Evolutionary conservation across 2,329 filamentous ascomycete genomes (phyloP), one percentile per base, ranked within the genome.

Genomic region (Tolypocladium sp.): DNA sequence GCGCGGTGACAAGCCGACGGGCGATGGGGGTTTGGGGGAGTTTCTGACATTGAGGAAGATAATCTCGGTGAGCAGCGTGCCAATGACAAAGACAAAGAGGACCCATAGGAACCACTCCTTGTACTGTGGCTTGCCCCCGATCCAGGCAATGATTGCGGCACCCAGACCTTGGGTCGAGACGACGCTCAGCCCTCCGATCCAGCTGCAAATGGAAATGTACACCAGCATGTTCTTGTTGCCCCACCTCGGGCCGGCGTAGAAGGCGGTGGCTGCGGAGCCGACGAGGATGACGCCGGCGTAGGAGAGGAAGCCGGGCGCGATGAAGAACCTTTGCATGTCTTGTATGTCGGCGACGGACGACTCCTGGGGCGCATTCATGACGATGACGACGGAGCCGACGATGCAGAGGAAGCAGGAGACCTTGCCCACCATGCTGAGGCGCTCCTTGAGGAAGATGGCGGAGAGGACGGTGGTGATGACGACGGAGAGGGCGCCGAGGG

Each of bases 101-200:
- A 97, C 87, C 74, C 96, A 99, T 44, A 96, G 76, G 70, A 99
- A 99, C 93, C 93, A 97, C 71, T 97, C 86, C 72, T 97, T 96
- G 75, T 96, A 97, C 79, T 99, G 92, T 2, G 87, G 82, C 56
- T 86, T 85, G 20, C 93, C 94, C 22, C 83, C 82, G 61, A 88
- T 88, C 77, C 96, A 92, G 0, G 93, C 90, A 58, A 97, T 83
- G 63, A 99, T 92, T 22, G 93, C 93, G 58, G 93, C 86, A 57
- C 94, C 94, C 51, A 99, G 76, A 22, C 94, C 94, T 74, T 97
- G 93, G 3, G 92, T 97, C 20, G 91, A 89, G 58, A 97, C 94
- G 10, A 97, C 94, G 74, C 92, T 97, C 69, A 97, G 78, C 1
- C 92, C 94, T 63, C 94, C 94, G 62, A 97, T 86, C 79, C 95